A percentile compares a stretch with the other conserved stretches of the same genome.
phyloP scores from a whole-genome alignment of 768 basidiomycete genomes.

The Sarcomyxa edulis region DNA sequence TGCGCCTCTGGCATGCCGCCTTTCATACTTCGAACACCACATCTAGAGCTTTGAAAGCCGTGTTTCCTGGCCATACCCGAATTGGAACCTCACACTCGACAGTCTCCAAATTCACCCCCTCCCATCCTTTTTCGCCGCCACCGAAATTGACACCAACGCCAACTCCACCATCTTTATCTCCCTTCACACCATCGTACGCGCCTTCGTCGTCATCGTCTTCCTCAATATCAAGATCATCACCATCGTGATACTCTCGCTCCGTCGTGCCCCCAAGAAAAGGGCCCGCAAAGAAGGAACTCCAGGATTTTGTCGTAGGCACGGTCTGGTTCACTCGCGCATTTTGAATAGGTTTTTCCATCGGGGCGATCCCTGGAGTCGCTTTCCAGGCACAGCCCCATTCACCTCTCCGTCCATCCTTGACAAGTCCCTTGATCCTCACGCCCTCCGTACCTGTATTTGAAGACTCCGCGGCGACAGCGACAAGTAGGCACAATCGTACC shows the following conservation, averaged over 20 bases:
- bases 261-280: conserved; percentile 33
- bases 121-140: conserved; percentile 59
- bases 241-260: conserved; percentile 51
- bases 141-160: conserved; percentile 47
- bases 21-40: conserved; percentile 75
- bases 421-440: conserved; percentile 47
- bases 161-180: conserved; percentile 42
- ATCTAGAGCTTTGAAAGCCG: conserved; percentile 74
- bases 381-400: conserved; percentile 72
- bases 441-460: conserved; percentile 43
- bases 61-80: conserved; percentile 84
- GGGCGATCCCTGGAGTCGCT: conserved; percentile 52
- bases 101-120: conserved; percentile 68
- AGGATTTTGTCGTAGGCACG: conserved; percentile 21
- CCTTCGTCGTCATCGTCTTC: conserved; percentile 17
- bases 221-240: conserved; percentile 22
- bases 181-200: conserved; percentile 45
- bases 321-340: conserved; percentile 10
- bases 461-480: conserved; percentile 55
- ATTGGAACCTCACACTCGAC: conserved; percentile 95
- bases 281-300: conserved; percentile 33
- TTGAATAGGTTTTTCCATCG: conserved; percentile 43
- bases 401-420: conserved; percentile 53
- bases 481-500: conserved; percentile 80
- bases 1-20: too few species aligned